Conservation (phyloP, 208 protist genomes). For the Trypanosoma vivax region DNA sequence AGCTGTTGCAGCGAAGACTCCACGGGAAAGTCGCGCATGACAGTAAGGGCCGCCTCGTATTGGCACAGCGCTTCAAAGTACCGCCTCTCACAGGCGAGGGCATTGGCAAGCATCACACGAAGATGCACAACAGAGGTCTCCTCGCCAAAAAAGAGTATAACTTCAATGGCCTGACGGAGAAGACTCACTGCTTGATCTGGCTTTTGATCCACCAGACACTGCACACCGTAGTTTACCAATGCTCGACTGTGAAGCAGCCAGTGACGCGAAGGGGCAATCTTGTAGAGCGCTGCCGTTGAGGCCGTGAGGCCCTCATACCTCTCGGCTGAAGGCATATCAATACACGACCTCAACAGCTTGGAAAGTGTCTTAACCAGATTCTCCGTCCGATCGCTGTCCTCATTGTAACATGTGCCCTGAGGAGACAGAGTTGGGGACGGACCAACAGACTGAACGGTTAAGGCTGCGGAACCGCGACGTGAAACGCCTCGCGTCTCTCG, state of each 20-base stretch:
- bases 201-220: slow-evolving; percentile 59
- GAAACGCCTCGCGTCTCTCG: too few species aligned
- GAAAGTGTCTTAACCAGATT: neutral
- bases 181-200: slow-evolving; percentile 30
- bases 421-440: neutral
- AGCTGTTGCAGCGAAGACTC: slow-evolving; percentile 35
- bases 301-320: slow-evolving; percentile 12
- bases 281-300: slow-evolving; percentile 10
- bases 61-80: slow-evolving; percentile 57
- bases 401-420: slow-evolving; percentile 1
- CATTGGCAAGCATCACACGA: slow-evolving; percentile 73
- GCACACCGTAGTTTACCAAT: slow-evolving; percentile 62
- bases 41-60: slow-evolving; percentile 29
- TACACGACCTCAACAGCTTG: slow-evolving; percentile 2
- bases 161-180: slow-evolving; percentile 34
- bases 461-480: neutral
- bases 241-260: slow-evolving; percentile 48
- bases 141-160: slow-evolving; percentile 20
- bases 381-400: neutral
- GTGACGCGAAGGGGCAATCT: slow-evolving; percentile 4
- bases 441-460: slow-evolving; percentile 4
- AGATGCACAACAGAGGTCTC: slow-evolving; percentile 35
- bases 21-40: slow-evolving; percentile 39
- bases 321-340: slow-evolving; percentile 5
- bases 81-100: slow-evolving; percentile 43